These are phyloP conservation scores for Cadophora sp. DNA, from an alignment of 2,329 filamentous ascomycete genomes.

Conservation along the genomic window DNA sequence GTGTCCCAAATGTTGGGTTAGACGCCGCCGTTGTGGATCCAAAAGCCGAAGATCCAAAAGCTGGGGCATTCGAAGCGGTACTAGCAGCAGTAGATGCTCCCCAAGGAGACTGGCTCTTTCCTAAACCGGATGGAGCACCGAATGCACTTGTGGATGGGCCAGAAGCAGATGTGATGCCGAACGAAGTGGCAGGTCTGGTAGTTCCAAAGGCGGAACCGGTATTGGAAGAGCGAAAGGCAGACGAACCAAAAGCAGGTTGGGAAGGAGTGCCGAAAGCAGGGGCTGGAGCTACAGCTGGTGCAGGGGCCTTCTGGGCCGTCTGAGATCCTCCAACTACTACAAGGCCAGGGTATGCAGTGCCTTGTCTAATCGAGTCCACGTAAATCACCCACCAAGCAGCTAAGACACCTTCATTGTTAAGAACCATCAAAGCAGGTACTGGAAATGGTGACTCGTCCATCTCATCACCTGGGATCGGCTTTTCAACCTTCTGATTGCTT, in stretches of 20 bases:
- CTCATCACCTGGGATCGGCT: constrained; percentile 76
- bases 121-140: constrained; percentile 51
- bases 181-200: constrained; percentile 39
- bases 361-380: constrained; percentile 79
- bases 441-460: constrained; percentile 81
- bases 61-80: constrained; percentile 46
- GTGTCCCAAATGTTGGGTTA: constrained; percentile 56
- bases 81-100: constrained; percentile 45
- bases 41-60: constrained; percentile 50
- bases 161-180: constrained; percentile 48
- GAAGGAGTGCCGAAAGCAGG: constrained; percentile 40
- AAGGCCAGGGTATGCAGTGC: constrained; percentile 76
- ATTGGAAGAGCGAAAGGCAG: constrained; percentile 44
- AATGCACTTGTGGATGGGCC: constrained; percentile 45
- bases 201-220: constrained; percentile 44
- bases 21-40: constrained; percentile 45
- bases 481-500: constrained; percentile 75
- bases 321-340: constrained; percentile 48
- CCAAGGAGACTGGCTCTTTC: constrained; percentile 61
- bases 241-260: constrained; percentile 45
- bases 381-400: constrained; percentile 93
- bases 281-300: constrained; percentile 37
- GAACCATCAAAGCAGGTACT: constrained; percentile 80
- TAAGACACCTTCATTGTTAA: constrained; percentile 89
- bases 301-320: constrained; percentile 26